Percentiles rank a stretch among this genome's conserved stretches.
phyloP scores from a whole-genome alignment of 1,139 yeast genomes.

The Geotrichum siamense region DNA sequence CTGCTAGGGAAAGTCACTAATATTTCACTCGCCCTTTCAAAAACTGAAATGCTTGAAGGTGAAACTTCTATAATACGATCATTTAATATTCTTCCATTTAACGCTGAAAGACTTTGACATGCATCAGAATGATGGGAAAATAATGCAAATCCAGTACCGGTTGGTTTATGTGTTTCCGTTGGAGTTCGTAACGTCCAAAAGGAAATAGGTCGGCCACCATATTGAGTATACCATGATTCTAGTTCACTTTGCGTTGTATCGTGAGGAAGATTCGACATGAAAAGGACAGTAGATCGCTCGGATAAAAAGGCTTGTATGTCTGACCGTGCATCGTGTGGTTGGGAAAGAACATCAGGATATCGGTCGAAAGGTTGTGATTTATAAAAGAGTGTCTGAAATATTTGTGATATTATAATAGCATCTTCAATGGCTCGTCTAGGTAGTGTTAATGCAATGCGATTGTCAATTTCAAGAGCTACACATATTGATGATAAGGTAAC shows the following conservation, averaged over 20 bases:
- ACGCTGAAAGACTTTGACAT: conserved; percentile 51
- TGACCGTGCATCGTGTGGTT: conserved; percentile 66
- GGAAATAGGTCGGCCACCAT: conserved; percentile 79
- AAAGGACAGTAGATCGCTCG: conserved; percentile 74
- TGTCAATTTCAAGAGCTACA: conserved; percentile 53
- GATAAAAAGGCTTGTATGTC: conserved; percentile 61
- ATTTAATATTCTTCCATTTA: conserved; percentile 73
- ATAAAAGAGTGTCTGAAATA: conserved; percentile 47
- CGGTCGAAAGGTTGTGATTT: conserved; percentile 50
- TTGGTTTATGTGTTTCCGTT: conserved; percentile 41
- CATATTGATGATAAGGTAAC: conserved; percentile 48
- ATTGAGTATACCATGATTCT: conserved; percentile 86
- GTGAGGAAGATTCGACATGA: conserved; percentile 65
- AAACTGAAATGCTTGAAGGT: conserved; percentile 70
- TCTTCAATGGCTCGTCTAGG: conserved; percentile 40
- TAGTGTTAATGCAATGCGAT: conserved; percentile 23
- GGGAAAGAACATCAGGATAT: conserved; percentile 51
- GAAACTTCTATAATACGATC: conserved; percentile 78
- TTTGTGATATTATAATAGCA: conserved; percentile 38
- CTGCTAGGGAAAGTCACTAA: conserved; percentile 80
- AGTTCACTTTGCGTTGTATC: conserved; percentile 89
- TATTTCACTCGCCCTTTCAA: conserved; percentile 76
- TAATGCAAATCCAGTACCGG: conserved; percentile 74
- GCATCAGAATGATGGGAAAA: conserved; percentile 86
- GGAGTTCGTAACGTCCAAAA: conserved; percentile 76